A percentile compares a stretch with the other conserved stretches of the same genome.
Conservation (phyloP, 768 basidiomycete genomes). For the Pluteus cervinus region DNA sequence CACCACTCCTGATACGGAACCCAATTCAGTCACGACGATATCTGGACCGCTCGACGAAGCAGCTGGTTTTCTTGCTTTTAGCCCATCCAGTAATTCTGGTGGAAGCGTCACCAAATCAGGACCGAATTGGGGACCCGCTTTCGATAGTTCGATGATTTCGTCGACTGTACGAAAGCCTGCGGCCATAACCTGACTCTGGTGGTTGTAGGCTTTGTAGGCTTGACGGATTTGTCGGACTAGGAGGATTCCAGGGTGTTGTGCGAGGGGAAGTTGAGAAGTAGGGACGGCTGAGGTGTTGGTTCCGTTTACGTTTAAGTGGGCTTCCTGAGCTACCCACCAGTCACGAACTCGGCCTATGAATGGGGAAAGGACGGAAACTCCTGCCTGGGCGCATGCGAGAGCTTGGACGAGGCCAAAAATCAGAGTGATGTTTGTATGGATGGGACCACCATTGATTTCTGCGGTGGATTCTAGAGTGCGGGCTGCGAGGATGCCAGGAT, state of each 20-base stretch:
- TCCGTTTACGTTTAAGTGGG: too few species aligned
- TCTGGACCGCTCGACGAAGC: too few species aligned
- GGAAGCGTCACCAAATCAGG: constrained; percentile 29
- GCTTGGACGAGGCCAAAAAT: constrained; percentile 29
- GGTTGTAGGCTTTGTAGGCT: constrained; percentile 17
- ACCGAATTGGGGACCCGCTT: constrained; percentile 18
- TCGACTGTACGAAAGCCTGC: constrained; percentile 27
- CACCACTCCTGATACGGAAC: constrained; percentile 1
- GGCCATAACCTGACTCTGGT: constrained; percentile 25
- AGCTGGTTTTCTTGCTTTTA: too few species aligned
- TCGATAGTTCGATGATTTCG: constrained; percentile 25
- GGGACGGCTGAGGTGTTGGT: too few species aligned
- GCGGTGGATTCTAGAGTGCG: constrained; percentile 19
- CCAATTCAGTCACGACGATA: constrained; percentile 7
- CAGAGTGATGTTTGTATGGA: constrained; percentile 31
- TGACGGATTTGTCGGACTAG: constrained; percentile 23
- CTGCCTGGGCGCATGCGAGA: constrained; percentile 29
- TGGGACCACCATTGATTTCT: constrained; percentile 12
- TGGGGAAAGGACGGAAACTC: constrained; percentile 26
- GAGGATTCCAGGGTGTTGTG: constrained; percentile 24
- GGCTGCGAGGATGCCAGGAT: constrained; percentile 26
- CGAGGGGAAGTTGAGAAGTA: constrained; percentile 14
- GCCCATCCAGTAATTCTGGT: constrained; percentile 23
- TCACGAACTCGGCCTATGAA: constrained; percentile 35
- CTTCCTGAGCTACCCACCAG: constrained; percentile 29